These are phyloP conservation scores for Moesziomyces sp. DNA, from an alignment of 1,284 basidiomycete species.

Conservation along the genomic window DNA sequence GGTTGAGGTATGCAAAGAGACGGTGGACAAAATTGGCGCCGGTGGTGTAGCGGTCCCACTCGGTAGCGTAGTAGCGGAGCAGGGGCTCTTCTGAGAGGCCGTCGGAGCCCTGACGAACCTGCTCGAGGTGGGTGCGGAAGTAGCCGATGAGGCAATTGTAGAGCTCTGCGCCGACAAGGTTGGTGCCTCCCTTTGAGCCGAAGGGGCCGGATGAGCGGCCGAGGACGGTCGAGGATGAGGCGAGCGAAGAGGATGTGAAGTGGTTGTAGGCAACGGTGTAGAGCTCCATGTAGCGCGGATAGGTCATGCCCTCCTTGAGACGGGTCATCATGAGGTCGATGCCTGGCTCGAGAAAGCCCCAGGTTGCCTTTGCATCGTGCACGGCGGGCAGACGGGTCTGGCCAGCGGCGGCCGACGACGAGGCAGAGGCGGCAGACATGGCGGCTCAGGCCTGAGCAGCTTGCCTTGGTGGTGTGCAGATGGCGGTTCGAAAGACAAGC, in stretches of 20 bases:
- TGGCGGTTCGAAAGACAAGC: background rate
- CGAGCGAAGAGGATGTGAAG: slow-evolving; percentile 90
- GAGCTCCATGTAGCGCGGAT: slow-evolving; percentile 89
- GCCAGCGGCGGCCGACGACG: slow-evolving; percentile 19
- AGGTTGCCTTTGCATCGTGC: slow-evolving; percentile 74
- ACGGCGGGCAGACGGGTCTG: slow-evolving; percentile 31
- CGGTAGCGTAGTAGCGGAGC: slow-evolving; percentile 86
- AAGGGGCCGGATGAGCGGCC: slow-evolving; percentile 40
- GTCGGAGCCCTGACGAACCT: slow-evolving; percentile 76
- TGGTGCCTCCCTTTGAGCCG: slow-evolving; percentile 75
- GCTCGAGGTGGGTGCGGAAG: slow-evolving; percentile 74
- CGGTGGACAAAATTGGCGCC: slow-evolving; percentile 87
- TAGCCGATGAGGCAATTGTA: slow-evolving; percentile 89
- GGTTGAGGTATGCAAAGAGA: slow-evolving; percentile 94
- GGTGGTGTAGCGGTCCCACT: slow-evolving; percentile 96
- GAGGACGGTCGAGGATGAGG: slow-evolving; percentile 37
- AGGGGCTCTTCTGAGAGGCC: slow-evolving; percentile 85
- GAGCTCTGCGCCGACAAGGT: slow-evolving; percentile 92
- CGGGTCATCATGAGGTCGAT: slow-evolving; percentile 71
- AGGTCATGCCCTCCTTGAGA: slow-evolving; percentile 86
- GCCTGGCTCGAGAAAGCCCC: slow-evolving; percentile 86
- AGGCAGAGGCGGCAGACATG: slow-evolving; percentile 22
- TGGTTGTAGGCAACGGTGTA: slow-evolving; percentile 94
- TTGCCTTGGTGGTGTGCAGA: background rate
- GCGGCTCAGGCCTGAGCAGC: slow-evolving; percentile 1